Evolutionary conservation across 2,329 filamentous ascomycete genomes (phyloP), one percentile per base, ranked within the genome.

Genomic region (Ophiostoma sp.): DNA sequence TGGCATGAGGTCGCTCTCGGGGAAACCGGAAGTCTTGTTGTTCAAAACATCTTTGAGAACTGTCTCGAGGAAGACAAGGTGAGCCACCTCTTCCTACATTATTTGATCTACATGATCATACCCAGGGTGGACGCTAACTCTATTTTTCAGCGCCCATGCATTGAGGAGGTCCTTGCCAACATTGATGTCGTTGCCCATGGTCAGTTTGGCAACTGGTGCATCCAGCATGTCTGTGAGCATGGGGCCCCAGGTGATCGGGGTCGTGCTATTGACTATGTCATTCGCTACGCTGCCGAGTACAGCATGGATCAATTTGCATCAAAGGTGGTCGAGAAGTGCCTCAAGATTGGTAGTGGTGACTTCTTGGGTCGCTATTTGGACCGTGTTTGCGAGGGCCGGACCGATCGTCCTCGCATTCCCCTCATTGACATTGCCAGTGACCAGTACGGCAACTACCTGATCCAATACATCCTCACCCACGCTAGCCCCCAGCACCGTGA

Each of bases 21-120:
- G 47, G 95, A 99, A 82, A 99, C 96, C 11, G 95, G 95, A 70
- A 99, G 95, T 77, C 84, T 99, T 74, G 95, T 99, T 63, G 96
- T 99, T 65, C 95, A 99, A 79, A 99, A 99, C 78, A 99, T 99
- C 76, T 99, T 99, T 77, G 95, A 99, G 81, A 99, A 99, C 75
- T 99, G 95, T 75, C 85, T 98, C 42, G 96, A 99, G 76, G 94
- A 98, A 75, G 95, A 99, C 81, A 99, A 99, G 88, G 93, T 94
- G 81, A 72, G 81, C 75, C 4, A 36, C 16, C 7, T 41, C 9
- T 40, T 38, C n/a, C 7, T 40, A 2, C 27, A 7, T 14, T 8
- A 11, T 3, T 38, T 27, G 27, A 27, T 27, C 27, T 27, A 27
- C 27, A 2, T 27, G 27, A 27, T 27, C 27, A 27, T 27, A 27